Percentiles rank a stretch among this genome's conserved stretches.
Evolutionary conservation across 768 basidiomycete genomes (phyloP).

Genomic region (Boletus sensibilis): DNA sequence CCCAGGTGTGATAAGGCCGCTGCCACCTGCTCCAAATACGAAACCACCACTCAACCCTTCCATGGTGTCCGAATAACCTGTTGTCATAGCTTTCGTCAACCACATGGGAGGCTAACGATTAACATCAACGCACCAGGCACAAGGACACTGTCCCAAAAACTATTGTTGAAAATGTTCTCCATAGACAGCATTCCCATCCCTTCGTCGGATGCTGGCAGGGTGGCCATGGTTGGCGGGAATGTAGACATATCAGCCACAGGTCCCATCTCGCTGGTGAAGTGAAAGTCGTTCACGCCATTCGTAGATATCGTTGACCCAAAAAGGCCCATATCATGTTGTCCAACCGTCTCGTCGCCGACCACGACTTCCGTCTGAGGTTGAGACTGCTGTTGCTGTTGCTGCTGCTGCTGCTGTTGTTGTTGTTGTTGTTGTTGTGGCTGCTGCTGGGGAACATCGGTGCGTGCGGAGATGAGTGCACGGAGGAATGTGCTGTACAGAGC

Average conservation of each 20-base stretch:
- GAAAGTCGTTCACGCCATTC: constrained; percentile 49
- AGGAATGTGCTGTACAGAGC: constrained; percentile 86
- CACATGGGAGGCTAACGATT: not conserved
- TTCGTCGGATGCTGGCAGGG: constrained; percentile 42
- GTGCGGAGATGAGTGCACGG: constrained; percentile 67
- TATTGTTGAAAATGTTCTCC: constrained; percentile 76
- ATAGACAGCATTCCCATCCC: constrained; percentile 60
- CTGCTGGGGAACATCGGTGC: constrained; percentile 33
- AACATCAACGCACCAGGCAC: constrained; percentile 64
- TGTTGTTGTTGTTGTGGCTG: constrained; percentile 21
- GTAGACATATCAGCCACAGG: constrained; percentile 78
- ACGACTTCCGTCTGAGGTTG: constrained; percentile 21
- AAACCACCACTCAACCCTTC: constrained; percentile 86
- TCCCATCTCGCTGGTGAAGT: constrained; percentile 82
- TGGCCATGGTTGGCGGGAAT: constrained; percentile 86
- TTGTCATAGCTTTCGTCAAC: constrained; percentile 5
- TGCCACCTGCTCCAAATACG: constrained; percentile 80
- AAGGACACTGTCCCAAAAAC: constrained; percentile 87
- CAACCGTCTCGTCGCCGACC: constrained; percentile 17
- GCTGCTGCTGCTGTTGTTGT: constrained; percentile 19
- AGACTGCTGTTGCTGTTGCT: constrained; percentile 20
- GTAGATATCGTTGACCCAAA: constrained; percentile 23
- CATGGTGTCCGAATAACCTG: constrained; percentile 77
- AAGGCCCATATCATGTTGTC: constrained; percentile 31
- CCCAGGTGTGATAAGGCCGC: constrained; percentile 77